phyloP scores from a whole-genome alignment of 371 early-diverging fungal genomes.

The Circinella minor region DNA sequence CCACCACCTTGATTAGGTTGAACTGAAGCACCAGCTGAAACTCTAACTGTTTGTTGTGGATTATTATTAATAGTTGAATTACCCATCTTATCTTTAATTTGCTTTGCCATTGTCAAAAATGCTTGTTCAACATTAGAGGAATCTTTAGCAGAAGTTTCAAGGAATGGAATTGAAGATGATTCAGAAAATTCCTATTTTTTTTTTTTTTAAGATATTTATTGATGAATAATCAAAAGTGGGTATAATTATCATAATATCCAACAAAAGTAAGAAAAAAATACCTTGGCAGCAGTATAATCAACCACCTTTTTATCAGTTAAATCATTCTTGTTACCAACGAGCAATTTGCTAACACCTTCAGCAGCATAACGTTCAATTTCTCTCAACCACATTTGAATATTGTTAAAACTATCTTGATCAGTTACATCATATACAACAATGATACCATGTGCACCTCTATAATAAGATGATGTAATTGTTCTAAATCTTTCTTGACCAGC shows the following conservation, averaged over 20 bases:
- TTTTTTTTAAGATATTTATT: neutral
- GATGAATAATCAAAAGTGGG: neutral
- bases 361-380: slow-evolving; percentile 79
- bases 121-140: slow-evolving; percentile 95
- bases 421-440: slow-evolving; percentile 99
- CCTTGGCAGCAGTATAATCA: slow-evolving; percentile 73
- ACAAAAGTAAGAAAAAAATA: slow-evolving; percentile 14
- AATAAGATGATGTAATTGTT: slow-evolving; percentile 95
- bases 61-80: slow-evolving; percentile 8
- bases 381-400: slow-evolving; percentile 86
- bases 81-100: slow-evolving; percentile 72
- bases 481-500: slow-evolving; percentile 99
- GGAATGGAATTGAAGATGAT: slow-evolving; percentile 72
- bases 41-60: slow-evolving; percentile 49
- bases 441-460: slow-evolving; percentile 98
- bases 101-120: slow-evolving; percentile 93
- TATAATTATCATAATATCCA: too few relatives aligned
- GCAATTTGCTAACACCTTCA: slow-evolving; percentile 85
- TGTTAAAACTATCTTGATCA: slow-evolving; percentile 95
- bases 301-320: slow-evolving; percentile 85
- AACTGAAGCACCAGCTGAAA: slow-evolving; percentile 52
- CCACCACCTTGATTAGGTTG: slow-evolving; percentile 50
- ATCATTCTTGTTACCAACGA: slow-evolving; percentile 99
- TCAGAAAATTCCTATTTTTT: slow-evolving; percentile 6
- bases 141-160: slow-evolving; percentile 95